A percentile compares a stretch with the other conserved stretches of the same genome.
Evolutionary conservation across 2,329 filamentous ascomycete species (phyloP).

Genomic region (Paecilomyces niveus): DNA sequence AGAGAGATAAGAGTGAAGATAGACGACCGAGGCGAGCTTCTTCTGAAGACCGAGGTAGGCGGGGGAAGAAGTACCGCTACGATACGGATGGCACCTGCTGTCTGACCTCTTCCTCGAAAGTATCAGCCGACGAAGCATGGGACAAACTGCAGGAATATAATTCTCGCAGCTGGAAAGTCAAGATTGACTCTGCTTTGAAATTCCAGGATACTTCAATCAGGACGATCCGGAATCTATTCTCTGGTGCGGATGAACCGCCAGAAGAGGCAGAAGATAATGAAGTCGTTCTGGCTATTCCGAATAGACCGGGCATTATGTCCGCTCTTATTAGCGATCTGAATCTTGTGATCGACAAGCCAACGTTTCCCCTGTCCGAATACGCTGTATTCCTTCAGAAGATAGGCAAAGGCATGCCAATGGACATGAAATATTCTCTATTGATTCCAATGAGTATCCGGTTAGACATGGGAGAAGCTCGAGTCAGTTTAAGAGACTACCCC

Average conservation of each 20-base stretch:
- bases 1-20: conserved; percentile 53
- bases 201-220: conserved; percentile 67
- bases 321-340: conserved; percentile 77
- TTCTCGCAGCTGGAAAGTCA: conserved; percentile 82
- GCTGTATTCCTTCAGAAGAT: conserved; percentile 79
- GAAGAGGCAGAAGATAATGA: conserved; percentile 79
- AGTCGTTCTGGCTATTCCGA: conserved; percentile 75
- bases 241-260: conserved; percentile 71
- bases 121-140: conserved; percentile 70
- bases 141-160: conserved; percentile 72
- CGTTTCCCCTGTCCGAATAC: conserved; percentile 74
- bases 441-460: conserved; percentile 85
- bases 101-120: conserved; percentile 63
- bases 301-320: conserved; percentile 75
- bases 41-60: conserved; percentile 24
- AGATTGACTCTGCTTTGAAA: conserved; percentile 70
- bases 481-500: conserved; percentile 89
- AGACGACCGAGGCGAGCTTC: conserved; percentile 27
- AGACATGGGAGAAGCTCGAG: conserved; percentile 79
- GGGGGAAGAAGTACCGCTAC: conserved; percentile 50
- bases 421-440: conserved; percentile 84
- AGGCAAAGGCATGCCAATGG: conserved; percentile 91
- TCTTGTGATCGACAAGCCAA: conserved; percentile 82
- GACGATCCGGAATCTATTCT: conserved; percentile 72
- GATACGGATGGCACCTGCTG: conserved; percentile 70